Evolutionary conservation across 495 filamentous ascomycete genomes (phyloP), one percentile per base, ranked within the genome.

Genomic region (Penicillium pancosmium): DNA sequence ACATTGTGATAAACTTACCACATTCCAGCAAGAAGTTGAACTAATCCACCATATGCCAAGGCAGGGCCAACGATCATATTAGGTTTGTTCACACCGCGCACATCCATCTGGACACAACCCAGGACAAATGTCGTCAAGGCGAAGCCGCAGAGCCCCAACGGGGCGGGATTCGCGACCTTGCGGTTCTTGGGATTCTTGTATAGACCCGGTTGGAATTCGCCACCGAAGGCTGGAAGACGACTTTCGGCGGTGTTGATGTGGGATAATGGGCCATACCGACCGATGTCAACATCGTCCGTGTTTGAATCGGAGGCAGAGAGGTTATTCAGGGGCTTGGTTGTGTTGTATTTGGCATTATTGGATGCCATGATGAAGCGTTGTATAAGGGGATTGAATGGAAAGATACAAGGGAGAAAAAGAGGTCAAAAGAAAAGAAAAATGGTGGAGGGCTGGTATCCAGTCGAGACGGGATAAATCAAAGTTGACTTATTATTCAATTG

Each of bases 201-300:
- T 8, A 90, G 84, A 80, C 91, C 92, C 5, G 92, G 92, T 71
- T 97, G 92, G 75, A 93, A 88, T 60, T 91, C 89, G 76, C 91
- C 92, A 56, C 90, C 92, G 69, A 94, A 96, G 72, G 92, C 88
- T 40, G 89, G 87, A 43, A 90, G 71, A n/a, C 79, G 74, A 11
- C 79, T 84, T 50, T 83, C 80, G 54, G 79, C 80, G 12, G 85
- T 82, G 72, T 86, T 84, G 61, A 82, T 70, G 66, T 87, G 84
- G 13, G 83, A 82, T 35, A 91, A 82, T 12, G 90, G 88, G 68
- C 76, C 69, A 38, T 70, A 72, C 3, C 46, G 46, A 15, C 46
- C 46, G 21, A 80, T 79, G 18, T 48, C 46, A 15, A 27, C 21
- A n/a, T 27, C 46, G 21, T 44, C 41, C 10, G 19, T 48, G 21